Conservation (phyloP, 2,329 filamentous ascomycete species). For the Exserohilum rostratum region DNA sequence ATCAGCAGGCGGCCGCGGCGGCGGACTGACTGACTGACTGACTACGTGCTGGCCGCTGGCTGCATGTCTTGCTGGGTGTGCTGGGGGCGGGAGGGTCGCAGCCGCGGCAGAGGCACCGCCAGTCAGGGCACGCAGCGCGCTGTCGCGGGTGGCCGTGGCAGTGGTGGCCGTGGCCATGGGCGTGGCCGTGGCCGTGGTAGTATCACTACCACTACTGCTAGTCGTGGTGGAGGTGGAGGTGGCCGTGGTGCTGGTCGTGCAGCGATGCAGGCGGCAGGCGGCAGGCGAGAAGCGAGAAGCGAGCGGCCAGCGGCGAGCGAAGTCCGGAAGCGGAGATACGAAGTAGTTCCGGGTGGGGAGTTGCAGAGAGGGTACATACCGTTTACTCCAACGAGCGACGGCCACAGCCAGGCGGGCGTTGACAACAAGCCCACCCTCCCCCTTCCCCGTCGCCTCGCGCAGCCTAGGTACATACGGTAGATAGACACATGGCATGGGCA, state of each 20-base stretch:
- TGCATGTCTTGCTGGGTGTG: no score
- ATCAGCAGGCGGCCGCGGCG: no score
- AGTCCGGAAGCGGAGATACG: constrained; percentile 31
- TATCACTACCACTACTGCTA: no score
- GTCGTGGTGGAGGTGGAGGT: no score
- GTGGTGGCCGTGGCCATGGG: no score
- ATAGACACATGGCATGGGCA: neutral
- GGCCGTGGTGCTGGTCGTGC: neutral
- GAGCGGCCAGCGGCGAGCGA: constrained; percentile 10
- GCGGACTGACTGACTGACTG: no score
- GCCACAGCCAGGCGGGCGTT: no score
- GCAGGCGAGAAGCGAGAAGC: neutral
- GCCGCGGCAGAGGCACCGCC: neutral
- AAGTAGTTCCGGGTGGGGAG: constrained; percentile 13
- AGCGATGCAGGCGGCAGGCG: neutral
- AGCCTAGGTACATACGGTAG: neutral
- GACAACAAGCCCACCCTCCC: neutral
- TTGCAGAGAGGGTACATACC: neutral
- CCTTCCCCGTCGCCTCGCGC: neutral
- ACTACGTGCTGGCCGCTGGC: neutral
- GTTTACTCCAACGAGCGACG: no score
- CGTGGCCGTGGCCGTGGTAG: no score
- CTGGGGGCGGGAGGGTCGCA: neutral
- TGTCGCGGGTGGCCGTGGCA: no score
- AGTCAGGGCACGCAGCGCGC: no score